Conservation (phyloP, 2,329 filamentous ascomycete genomes). For the Exserohilum turcica region DNA sequence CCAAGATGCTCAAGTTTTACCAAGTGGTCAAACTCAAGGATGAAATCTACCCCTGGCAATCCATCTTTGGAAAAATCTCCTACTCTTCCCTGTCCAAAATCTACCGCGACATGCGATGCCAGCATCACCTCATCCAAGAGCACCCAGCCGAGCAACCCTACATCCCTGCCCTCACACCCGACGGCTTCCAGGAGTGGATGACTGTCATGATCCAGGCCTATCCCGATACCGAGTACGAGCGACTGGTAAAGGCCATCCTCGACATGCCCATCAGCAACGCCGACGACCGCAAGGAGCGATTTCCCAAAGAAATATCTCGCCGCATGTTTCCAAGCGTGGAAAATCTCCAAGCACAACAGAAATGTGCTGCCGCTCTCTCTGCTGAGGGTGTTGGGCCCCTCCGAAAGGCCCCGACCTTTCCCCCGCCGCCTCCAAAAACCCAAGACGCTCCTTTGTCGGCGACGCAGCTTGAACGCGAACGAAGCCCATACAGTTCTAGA, state of each 20-base stretch:
- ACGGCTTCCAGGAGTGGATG: slow-evolving; percentile 65
- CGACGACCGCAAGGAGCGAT: slow-evolving; percentile 68
- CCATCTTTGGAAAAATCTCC: slow-evolving; percentile 58
- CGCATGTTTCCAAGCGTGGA: slow-evolving; percentile 69
- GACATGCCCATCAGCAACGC: slow-evolving; percentile 73
- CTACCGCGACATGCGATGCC: slow-evolving; percentile 55
- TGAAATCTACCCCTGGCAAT: slow-evolving; percentile 72
- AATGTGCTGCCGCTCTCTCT: slow-evolving; percentile 65
- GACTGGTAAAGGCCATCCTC: slow-evolving; percentile 70
- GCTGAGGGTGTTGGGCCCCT: slow-evolving; percentile 51
- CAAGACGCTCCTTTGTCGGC: slow-evolving; percentile 12
- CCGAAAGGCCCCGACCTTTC: slow-evolving; percentile 42
- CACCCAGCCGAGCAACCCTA: slow-evolving; percentile 49
- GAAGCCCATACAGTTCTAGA: slow-evolving; percentile 41
- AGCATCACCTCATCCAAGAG: slow-evolving; percentile 56
- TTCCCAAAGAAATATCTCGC: slow-evolving; percentile 78
- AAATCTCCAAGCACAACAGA: slow-evolving; percentile 63
- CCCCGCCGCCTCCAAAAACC: slow-evolving; percentile 43
- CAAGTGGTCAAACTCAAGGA: slow-evolving; percentile 65
- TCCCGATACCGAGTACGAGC: slow-evolving; percentile 73
- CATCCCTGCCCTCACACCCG: slow-evolving; percentile 54
- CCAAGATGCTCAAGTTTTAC: slow-evolving; percentile 78
- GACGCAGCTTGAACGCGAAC: slow-evolving; percentile 42
- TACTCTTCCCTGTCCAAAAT: slow-evolving; percentile 51
- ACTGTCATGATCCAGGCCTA: slow-evolving; percentile 74